Evolutionary conservation across 441 rosid genomes (phyloP).

Genomic region (Jatropha podagrica): DNA sequence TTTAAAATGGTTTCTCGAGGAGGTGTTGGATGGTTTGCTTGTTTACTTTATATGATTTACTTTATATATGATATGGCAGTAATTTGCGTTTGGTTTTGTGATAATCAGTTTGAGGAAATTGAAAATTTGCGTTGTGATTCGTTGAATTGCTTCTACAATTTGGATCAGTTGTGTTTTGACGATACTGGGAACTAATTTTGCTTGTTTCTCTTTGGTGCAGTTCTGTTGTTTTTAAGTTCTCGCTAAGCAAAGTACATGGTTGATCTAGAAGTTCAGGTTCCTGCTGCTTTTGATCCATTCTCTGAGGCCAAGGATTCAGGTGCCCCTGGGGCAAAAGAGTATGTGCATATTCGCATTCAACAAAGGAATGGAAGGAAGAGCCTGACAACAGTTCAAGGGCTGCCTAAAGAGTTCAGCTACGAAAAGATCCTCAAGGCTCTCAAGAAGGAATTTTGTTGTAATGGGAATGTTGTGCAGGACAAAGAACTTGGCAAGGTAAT

Average conservation of each 20-base stretch:
- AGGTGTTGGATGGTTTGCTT: too few relatives aligned
- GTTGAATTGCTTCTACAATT: too few relatives aligned
- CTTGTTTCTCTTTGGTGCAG: neutral
- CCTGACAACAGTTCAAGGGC: slow-evolving; percentile 88
- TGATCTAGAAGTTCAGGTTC: slow-evolving; percentile 55
- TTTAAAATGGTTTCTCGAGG: too few relatives aligned
- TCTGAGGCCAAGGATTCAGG: slow-evolving; percentile 54
- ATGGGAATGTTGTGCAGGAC: slow-evolving; percentile 89
- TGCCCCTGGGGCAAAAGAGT: slow-evolving; percentile 70
- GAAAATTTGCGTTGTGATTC: too few relatives aligned
- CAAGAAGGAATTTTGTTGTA: slow-evolving; percentile 92
- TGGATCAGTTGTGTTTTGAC: neutral
- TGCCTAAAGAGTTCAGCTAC: slow-evolving; percentile 78
- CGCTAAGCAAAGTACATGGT: slow-evolving; percentile 67
- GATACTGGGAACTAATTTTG: neutral
- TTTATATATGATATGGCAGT: too few relatives aligned
- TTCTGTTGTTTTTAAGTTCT: neutral
- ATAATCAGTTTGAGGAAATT: too few relatives aligned
- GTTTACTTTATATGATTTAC: too few relatives aligned
- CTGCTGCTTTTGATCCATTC: slow-evolving; percentile 67
- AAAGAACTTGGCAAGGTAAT: slow-evolving; percentile 76
- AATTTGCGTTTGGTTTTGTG: too few relatives aligned
- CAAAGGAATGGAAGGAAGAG: slow-evolving; percentile 93
- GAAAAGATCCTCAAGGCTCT: slow-evolving; percentile 81
- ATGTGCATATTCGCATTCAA: slow-evolving; percentile 82